These are phyloP conservation scores for Sporothrix phasma DNA, from an alignment of 2,329 filamentous ascomycete species.

Conservation along the genomic window DNA sequence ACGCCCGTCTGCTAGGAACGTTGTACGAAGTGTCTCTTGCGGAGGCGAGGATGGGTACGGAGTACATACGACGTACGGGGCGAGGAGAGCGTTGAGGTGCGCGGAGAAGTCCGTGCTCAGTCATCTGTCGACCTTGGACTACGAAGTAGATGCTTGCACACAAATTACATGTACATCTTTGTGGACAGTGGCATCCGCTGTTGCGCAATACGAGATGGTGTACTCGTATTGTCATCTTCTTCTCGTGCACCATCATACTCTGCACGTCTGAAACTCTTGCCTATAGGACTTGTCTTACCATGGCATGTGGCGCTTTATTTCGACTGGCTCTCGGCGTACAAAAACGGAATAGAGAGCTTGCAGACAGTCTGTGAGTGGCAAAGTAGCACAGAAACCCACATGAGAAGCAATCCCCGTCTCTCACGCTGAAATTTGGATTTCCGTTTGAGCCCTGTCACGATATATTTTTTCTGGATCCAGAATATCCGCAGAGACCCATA, in stretches of 20 bases:
- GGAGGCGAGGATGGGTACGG: too few relatives aligned
- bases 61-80: too few relatives aligned
- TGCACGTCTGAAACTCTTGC: background rate
- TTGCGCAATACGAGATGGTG: background rate
- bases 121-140: too few relatives aligned
- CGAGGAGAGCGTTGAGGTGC: too few relatives aligned
- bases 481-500: background rate
- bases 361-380: background rate
- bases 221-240: background rate
- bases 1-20: background rate
- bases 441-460: background rate
- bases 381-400: background rate
- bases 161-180: background rate
- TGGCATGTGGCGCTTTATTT: background rate
- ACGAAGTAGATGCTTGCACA: too few relatives aligned
- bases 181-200: background rate
- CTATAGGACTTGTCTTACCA: slow-evolving; percentile 7
- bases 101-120: background rate
- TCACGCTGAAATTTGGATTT: background rate
- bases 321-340: background rate
- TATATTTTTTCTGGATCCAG: background rate
- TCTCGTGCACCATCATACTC: background rate
- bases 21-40: background rate
- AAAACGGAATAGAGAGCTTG: background rate
- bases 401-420: background rate